A percentile compares a stretch with the other conserved stretches of the same genome.
phyloP scores from a whole-genome alignment of 352 stramenopile genomes.

The Phytophthora sansomeana region DNA sequence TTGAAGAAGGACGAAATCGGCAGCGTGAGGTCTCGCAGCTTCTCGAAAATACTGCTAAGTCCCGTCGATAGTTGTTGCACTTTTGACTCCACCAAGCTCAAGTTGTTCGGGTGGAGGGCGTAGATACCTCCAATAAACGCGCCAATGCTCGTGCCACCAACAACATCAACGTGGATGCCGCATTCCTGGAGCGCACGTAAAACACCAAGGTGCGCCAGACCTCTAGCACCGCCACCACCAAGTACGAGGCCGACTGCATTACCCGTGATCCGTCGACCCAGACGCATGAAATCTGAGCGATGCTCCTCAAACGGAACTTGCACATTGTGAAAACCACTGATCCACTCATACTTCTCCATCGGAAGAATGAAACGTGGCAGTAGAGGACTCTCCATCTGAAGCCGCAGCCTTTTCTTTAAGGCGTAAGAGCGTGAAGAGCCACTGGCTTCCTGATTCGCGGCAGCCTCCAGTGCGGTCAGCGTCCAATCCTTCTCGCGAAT shows the following conservation, averaged over 20 bases:
- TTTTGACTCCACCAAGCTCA: slow-evolving; percentile 67
- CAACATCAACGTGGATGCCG: slow-evolving; percentile 93
- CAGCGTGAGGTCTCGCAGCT: slow-evolving; percentile 87
- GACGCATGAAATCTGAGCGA: slow-evolving; percentile 77
- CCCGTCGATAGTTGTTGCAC: slow-evolving; percentile 60
- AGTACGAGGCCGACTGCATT: slow-evolving; percentile 94
- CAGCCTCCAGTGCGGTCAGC: slow-evolving; percentile 58
- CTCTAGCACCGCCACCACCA: slow-evolving; percentile 92
- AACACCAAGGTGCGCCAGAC: slow-evolving; percentile 95
- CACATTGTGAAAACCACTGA: slow-evolving; percentile 88
- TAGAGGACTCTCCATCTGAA: slow-evolving; percentile 66
- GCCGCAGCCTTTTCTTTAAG: slow-evolving; percentile 65
- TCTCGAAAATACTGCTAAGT: slow-evolving; percentile 78
- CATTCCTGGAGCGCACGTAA: slow-evolving; percentile 93
- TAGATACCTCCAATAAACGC: slow-evolving; percentile 89
- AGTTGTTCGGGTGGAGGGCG: slow-evolving; percentile 75
- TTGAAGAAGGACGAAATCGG: slow-evolving; percentile 92
- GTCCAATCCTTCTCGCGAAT: slow-evolving; percentile 84
- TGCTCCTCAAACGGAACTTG: slow-evolving; percentile 83
- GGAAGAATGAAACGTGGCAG: slow-evolving; percentile 75
- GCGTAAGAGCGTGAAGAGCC: slow-evolving; percentile 60
- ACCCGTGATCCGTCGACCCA: slow-evolving; percentile 92
- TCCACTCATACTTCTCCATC: slow-evolving; percentile 90
- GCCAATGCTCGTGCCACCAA: slow-evolving; percentile 93
- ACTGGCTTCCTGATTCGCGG: slow-evolving; percentile 50